Evolutionary conservation across 192 early-diverging fungal species (phyloP).

Genomic region (Entophlyctis luteolus): DNA sequence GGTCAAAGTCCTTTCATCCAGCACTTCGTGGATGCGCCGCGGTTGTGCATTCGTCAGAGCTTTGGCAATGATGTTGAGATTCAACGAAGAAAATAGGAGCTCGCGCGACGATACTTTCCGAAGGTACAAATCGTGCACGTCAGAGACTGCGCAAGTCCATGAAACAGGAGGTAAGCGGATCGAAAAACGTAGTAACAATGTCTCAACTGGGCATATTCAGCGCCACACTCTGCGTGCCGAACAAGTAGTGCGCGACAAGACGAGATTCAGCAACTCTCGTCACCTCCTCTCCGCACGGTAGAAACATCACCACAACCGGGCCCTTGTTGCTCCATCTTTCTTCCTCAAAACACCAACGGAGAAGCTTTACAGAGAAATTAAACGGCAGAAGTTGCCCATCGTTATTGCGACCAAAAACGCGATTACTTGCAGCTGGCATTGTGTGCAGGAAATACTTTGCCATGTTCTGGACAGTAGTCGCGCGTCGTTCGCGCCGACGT

Average conservation of each 20-base stretch:
- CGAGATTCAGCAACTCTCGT: constrained; percentile 8
- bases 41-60: constrained; percentile 5
- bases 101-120: not conserved
- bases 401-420: too few species aligned
- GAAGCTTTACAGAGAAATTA: not conserved
- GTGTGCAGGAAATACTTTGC: too few species aligned
- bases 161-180: not conserved
- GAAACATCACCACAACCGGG: constrained; percentile 13
- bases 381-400: too few species aligned
- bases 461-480: too few species aligned
- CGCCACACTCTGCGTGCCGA: constrained; percentile 14
- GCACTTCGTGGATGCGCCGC: not conserved
- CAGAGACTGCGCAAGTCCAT: not conserved
- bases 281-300: constrained; percentile 10
- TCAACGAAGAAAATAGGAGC: not conserved
- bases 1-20: not conserved
- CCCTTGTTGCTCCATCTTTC: constrained; percentile 14
- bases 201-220: constrained; percentile 17
- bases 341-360: not conserved
- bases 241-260: constrained; percentile 19
- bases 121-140: not conserved
- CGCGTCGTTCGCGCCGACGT: too few species aligned
- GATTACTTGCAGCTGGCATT: too few species aligned
- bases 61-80: constrained; percentile 8
- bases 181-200: not conserved